Evolutionary conservation across 305 asterid genomes (phyloP).

Genomic region (Fraxinus greggii): DNA sequence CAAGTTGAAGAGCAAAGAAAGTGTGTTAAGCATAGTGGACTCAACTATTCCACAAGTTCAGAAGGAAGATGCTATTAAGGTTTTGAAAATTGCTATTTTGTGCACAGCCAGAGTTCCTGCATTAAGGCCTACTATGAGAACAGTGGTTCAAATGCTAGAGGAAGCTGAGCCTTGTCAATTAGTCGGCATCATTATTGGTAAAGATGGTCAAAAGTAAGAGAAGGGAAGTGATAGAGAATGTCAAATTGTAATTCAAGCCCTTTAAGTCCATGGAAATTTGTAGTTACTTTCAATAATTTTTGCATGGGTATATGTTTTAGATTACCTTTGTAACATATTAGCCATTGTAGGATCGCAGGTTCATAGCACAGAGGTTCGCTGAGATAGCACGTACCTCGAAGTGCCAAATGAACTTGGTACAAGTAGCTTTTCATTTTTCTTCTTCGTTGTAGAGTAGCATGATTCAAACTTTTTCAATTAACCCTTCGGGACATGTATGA

Average conservation of each 20-base stretch:
- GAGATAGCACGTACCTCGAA: neutral
- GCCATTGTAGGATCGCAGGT: neutral
- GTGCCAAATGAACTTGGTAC: neutral
- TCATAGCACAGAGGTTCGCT: neutral
- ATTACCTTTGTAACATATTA: neutral
- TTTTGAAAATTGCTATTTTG: slow-evolving; percentile 68
- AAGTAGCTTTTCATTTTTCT: neutral
- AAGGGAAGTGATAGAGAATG: neutral
- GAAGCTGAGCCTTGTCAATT: slow-evolving; percentile 58
- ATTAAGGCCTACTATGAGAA: slow-evolving; percentile 85
- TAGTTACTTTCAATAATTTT: neutral
- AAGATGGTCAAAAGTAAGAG: slow-evolving; percentile 35
- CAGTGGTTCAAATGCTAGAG: slow-evolving; percentile 80
- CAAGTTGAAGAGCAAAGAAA: slow-evolving; percentile 60
- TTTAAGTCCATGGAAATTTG: neutral
- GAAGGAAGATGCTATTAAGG: slow-evolving; percentile 21
- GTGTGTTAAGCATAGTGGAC: slow-evolving; percentile 58
- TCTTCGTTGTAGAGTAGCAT: neutral
- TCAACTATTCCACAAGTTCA: slow-evolving; percentile 41
- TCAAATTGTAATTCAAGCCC: neutral
- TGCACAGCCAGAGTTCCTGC: slow-evolving; percentile 78
- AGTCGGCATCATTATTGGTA: slow-evolving; percentile 42
- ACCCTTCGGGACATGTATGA: neutral
- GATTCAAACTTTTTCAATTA: neutral
- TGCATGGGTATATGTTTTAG: neutral